Base-by-base conservation (phyloP, 2,329 filamentous ascomycete species). In the Gaeumannomyces sp. region DNA sequence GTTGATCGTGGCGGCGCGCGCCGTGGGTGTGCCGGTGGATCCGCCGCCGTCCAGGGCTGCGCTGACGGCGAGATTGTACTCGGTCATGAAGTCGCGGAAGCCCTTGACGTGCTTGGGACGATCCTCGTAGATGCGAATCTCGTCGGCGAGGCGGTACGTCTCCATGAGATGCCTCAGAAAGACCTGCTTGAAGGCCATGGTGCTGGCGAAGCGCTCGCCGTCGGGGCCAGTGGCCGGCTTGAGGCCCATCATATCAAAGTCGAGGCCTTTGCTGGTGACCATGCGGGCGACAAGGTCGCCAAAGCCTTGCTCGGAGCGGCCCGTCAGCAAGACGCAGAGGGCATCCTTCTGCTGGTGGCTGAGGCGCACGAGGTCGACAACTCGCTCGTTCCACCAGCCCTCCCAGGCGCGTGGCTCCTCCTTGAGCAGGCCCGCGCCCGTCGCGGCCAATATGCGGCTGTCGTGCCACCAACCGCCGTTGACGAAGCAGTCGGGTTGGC, bases 401-500 rank as follows among this genome's bases (percentile, higher is more conserved):
- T 90, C 81, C 94, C 94, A 99, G 13, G 85, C 93, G 29, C 88
- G 87, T 58, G 84, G 80, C 75, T 98, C 93, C 77, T 98, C 95
- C 65, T 85, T 85, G 63, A 92, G 91, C 7, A 89, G 75, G 22
- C 95, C 95, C 65, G 92, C 85, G 63, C 95, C 95, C 1, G 93
- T 97, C 2, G 93, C 89, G 14, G 89, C 87, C 29, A 99, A 86
- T 67, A 99, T 93, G 68, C 86, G 87, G 59, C 87, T 85, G 73
- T 98, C 93, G 76, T 99, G 95, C 95, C 95, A 99, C 95, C 95
- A 99, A 68, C 94, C 93, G 69, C 93, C 94, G 69, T 89, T 90
- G 67, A 87, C 80, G 70, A 98, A 91, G 63, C 85, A 82, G 69
- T 96, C 90, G 69, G 88, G 60, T 83, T 88, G 66, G 90, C 87